Evolutionary conservation across 2,329 filamentous ascomycete genomes (phyloP), one percentile per base, ranked within the genome.

Genomic region (Zarea fungicola): DNA sequence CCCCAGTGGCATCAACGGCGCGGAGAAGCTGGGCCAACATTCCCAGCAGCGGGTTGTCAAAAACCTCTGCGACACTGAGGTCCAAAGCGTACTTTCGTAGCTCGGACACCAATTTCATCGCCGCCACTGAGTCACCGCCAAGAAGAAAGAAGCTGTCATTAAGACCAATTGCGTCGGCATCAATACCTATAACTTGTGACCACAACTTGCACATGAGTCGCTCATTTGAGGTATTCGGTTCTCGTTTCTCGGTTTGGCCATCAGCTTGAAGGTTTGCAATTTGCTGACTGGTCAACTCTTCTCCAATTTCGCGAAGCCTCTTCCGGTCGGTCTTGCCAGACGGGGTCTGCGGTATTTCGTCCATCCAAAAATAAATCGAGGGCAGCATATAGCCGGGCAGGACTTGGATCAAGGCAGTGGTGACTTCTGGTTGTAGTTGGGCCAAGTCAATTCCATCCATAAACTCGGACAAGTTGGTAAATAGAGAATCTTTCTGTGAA

Each of bases 91-190:
- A 57, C 4, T 61, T 63, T 29, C 69, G 65, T 1, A 72, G 68
- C 11, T 64, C 60, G 1, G 72, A 65, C 1, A 75, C 72, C 0
- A 77, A 62, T 52, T 66, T 71, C 74, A 77, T 77, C 2, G 74
- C 74, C 3, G 66, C 64, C 4, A 77, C 63, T 0, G 75, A 77
- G 57, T 77, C 73, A 16, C 39, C 39, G 6, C 39, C 39, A 4
- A 41, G 14, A 5, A 25, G 3, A n/a, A 41, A 25, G 22, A 41
- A 41, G 25, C 18, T 41, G 14, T 41, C 21, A 5, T 41, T 23
- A 16, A 26, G 4, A 9, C 39, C 39, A 41, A 41, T 66, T 6
- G 31, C 25, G 6, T 36, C 29, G 14, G 47, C 19, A 5, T 40
- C 18, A 6, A 43, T 16, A 8, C 36, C 40, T 4, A 41, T 25